These are phyloP conservation scores for Blastocystis sp. DNA, from an alignment of 352 stramenopile species.

Conservation along the genomic window DNA sequence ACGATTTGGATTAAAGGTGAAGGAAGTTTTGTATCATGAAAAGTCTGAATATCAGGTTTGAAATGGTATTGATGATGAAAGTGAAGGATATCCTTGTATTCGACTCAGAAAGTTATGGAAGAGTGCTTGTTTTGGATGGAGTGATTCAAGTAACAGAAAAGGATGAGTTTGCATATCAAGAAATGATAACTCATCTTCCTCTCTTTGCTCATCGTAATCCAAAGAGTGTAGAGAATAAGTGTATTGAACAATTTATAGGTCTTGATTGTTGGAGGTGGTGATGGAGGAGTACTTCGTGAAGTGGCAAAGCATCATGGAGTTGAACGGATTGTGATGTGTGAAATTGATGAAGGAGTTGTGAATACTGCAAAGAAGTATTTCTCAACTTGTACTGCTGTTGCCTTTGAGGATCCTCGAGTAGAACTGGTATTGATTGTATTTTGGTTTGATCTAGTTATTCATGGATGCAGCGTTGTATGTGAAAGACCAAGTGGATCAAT, in stretches of 20 bases:
- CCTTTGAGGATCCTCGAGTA: slow-evolving; percentile 88
- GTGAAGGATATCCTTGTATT: slow-evolving; percentile 94
- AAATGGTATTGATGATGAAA: slow-evolving; percentile 21
- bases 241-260: slow-evolving; percentile 64
- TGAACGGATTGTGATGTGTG: slow-evolving; percentile 84
- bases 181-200: slow-evolving; percentile 97
- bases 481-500: slow-evolving; percentile 71
- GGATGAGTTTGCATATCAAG: slow-evolving; percentile 97
- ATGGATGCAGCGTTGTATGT: slow-evolving; percentile 82
- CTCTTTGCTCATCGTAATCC: slow-evolving; percentile 88
- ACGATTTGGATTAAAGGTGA: slow-evolving; percentile 80
- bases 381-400: slow-evolving; percentile 77
- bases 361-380: slow-evolving; percentile 86
- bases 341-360: slow-evolving; percentile 96
- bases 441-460: slow-evolving; percentile 64
- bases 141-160: slow-evolving; percentile 96
- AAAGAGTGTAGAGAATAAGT: slow-evolving; percentile 73
- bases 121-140: slow-evolving; percentile 94
- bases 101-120: slow-evolving; percentile 89
- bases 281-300: slow-evolving; percentile 91
- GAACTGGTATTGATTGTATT: slow-evolving; percentile 69
- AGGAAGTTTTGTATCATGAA: slow-evolving; percentile 84
- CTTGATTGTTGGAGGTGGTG: slow-evolving; percentile 92
- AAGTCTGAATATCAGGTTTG: slow-evolving; percentile 87
- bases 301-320: slow-evolving; percentile 84